Evolutionary conservation across 1,284 basidiomycete genomes (phyloP), one percentile per base, ranked within the genome.

Genomic region (Ganoderma resinaceum): DNA sequence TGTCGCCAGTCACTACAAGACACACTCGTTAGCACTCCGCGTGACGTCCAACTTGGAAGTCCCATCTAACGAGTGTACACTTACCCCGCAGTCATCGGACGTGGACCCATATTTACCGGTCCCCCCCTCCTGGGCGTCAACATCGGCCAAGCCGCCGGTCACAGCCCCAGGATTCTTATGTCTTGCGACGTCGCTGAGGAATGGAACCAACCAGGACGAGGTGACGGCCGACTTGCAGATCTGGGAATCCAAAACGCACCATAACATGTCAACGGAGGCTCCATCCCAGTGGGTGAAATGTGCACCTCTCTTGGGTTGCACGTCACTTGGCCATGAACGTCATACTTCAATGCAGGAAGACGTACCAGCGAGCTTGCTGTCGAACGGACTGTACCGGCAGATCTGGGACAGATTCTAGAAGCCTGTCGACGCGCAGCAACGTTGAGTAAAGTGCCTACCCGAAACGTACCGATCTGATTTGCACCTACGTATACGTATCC

Each of bases 41-140:
- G 52, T 33, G 31, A 33, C 29, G 7, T 6, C 52, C 9, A 33
- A 55, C 52, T 31, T 20, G 52, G 52, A 55, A 55, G 23, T 42
- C 6, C 9, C n/a, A 26, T 49, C 9, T 11, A 11, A 53, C 29
- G 52, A 53, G 31, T 14, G 52, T 31, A n/a, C n/a, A n/a, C n/a
- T n/a, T n/a, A 53, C 52, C 46, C 23, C 46, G 43, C 46, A 49
- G 46, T 49, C 46, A 49, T 49, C 46, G 46, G 46, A 49, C 46
- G 8, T 49, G 46, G 46, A 49, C 46, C 46, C 46, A 49, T 11
- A 49, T 23, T 26, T 11, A 26, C n/a, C 20, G 43, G 7, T 46
- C 46, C 23, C 23, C 46, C 20, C 8, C 23, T 11, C 46, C 7
- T 23, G 43, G 20, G 46, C 46, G 46, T 11, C n/a, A 26, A 49